phyloP scores from a whole-genome alignment of 2,329 filamentous ascomycete genomes.

The Colletotrichum acutatum region DNA sequence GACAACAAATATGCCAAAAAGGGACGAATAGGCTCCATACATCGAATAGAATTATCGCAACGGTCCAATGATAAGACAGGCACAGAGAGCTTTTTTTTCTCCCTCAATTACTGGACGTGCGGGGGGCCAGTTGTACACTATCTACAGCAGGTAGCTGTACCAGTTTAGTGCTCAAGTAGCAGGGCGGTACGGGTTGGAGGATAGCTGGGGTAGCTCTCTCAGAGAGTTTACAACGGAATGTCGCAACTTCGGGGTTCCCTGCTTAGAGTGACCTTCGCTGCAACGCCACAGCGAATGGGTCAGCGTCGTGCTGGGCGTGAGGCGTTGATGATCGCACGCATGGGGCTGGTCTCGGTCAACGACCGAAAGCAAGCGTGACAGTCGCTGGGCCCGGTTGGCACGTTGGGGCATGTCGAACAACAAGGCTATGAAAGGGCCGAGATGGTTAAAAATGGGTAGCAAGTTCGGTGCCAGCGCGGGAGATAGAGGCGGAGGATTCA shows the following conservation, averaged over 20 bases:
- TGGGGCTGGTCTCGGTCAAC: constrained; percentile 26
- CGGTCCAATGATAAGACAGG: constrained; percentile 5
- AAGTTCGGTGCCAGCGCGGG: background rate
- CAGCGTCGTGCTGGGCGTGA: constrained; percentile 18
- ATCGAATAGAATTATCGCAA: constrained; percentile 14
- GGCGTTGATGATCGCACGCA: constrained; percentile 16
- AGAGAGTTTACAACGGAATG: constrained; percentile 4
- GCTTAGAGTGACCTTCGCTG: constrained; percentile 9
- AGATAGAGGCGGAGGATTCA: background rate
- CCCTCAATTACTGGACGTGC: background rate
- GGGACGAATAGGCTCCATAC: background rate
- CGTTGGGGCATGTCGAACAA: background rate
- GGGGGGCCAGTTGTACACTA: background rate
- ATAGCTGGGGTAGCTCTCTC: background rate
- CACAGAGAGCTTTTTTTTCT: background rate
- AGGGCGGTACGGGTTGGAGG: background rate
- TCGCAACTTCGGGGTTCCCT: constrained; percentile 21
- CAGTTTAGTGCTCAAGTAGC: background rate
- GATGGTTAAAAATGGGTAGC: background rate
- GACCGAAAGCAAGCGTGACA: constrained; percentile 22
- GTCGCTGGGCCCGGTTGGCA: constrained; percentile 14
- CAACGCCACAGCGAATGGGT: constrained; percentile 27
- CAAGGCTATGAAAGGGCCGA: background rate
- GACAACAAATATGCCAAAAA: constrained; percentile 18
- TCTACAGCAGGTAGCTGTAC: background rate